Percentiles rank a stretch among this genome's conserved stretches.
These are phyloP conservation scores for Arbutus unedo DNA, from an alignment of 148 eudicot genomes.

Conservation along the genomic window DNA sequence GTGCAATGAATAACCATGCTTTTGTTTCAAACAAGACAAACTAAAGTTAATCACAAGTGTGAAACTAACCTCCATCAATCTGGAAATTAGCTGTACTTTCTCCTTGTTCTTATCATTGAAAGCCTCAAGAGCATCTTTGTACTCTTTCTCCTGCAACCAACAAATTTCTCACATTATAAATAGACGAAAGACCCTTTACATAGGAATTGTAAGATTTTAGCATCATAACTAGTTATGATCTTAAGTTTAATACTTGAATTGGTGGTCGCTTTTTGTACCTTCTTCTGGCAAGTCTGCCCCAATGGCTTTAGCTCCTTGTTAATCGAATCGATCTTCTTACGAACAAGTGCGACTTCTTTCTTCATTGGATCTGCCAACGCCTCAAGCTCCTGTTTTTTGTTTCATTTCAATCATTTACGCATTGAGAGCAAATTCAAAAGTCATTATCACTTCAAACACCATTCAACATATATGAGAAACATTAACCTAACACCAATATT, in stretches of 20 bases:
- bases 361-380: constrained; percentile 75
- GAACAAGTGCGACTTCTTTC: constrained; percentile 74
- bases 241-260: background rate
- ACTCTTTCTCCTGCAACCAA: constrained; percentile 59
- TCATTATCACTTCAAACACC: background rate
- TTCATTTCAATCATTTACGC: background rate
- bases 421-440: background rate
- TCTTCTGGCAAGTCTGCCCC: constrained; percentile 80
- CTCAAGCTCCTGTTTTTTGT: constrained; percentile 63
- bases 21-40: background rate
- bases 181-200: background rate
- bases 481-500: background rate
- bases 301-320: constrained; percentile 88
- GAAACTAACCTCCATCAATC: constrained; percentile 69
- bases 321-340: constrained; percentile 76
- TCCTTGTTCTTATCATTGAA: constrained; percentile 88
- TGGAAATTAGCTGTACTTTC: constrained; percentile 68
- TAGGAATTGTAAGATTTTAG: background rate
- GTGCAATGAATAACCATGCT: background rate
- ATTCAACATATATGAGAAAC: background rate
- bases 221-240: background rate
- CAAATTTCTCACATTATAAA: background rate
- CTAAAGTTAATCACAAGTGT: background rate
- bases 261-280: constrained; percentile 41
- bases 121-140: constrained; percentile 72